Base-by-base conservation (phyloP, 306 rosid species). In the Begonia peltatifolia region DNA sequence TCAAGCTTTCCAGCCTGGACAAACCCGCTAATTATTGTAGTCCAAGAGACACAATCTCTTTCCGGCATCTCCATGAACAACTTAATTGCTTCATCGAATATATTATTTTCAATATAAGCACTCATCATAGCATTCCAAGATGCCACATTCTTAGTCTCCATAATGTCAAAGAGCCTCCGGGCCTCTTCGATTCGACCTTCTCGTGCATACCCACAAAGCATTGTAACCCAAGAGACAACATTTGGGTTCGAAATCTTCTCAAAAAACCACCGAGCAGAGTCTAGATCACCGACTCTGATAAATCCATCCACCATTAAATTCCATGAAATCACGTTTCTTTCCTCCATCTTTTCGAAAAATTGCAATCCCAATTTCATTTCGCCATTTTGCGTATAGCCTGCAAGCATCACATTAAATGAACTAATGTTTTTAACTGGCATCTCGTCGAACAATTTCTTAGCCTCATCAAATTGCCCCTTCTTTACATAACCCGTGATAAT, bases 91-190 rank as follows among this genome's bases (percentile, higher is more conserved):
- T 84, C 76, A 9, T 81, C 84, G 42, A 75, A 63, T 62, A 84
- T 83, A 41, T 57, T 60, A 55, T 79, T 76, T 62, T 75, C 76
- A 38, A 75, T 79, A 68, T 88, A 81, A 44, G 82, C 94, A 20
- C 79, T 72, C 52, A 88, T 74, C 86, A 88, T 84, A 42, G 94
- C 96, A 71, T 84, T 88, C 96, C 96, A 84, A 67, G 88, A 69
- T 65, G 84, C 94, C 48, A 69, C 72, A 57, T 84, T 88, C 63
- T 74, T 88, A 61, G 48, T 35, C 12, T 84, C 88, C 79, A 79
- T 79, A 50, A 57, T 55, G 61, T 84, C 73, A 56, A 88, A 88
- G 59, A 84, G 82, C 12, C 30, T 61, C 69, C 76, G 67, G 25
- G 94, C 88, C 66, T 73, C 75, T 6, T n/a, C 18, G 60, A 81